Evolutionary conservation across 768 basidiomycete species (phyloP).

Genomic region (Xerocomus potaroensis): DNA sequence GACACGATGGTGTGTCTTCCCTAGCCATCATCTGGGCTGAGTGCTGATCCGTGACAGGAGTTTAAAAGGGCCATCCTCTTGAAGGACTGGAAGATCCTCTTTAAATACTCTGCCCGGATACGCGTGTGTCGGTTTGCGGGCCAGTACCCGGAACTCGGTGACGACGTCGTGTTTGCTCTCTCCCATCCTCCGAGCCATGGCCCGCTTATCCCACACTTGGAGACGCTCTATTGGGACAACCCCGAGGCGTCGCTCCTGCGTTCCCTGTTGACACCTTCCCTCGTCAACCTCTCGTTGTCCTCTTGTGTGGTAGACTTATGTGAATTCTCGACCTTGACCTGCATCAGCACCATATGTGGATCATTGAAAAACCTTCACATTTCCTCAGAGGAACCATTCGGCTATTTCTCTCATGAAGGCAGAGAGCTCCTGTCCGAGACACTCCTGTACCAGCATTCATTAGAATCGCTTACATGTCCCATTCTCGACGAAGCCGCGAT

Average conservation of each 20-base stretch:
- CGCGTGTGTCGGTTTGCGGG: conserved; percentile 12
- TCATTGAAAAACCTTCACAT: conserved; percentile 14
- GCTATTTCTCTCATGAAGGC: conserved; percentile 11
- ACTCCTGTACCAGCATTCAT: conserved; percentile 14
- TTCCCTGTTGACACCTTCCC: conserved; percentile 20
- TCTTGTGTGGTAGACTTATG: conserved; percentile 8
- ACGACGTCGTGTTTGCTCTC: conserved; percentile 23
- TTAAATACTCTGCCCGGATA: conserved; percentile 22
- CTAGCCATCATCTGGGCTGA: conserved; percentile 6
- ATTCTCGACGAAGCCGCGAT: conserved; percentile 20
- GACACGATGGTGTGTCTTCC: conserved; percentile 15
- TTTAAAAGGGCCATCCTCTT: conserved; percentile 25
- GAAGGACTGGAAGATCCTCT: conserved; percentile 28
- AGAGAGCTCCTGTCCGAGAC: conserved; percentile 20
- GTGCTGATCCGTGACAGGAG: conserved; percentile 12
- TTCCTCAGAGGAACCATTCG: not conserved
- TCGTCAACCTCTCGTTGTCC: conserved; percentile 12
- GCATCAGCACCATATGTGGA: conserved; percentile 19
- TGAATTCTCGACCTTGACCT: conserved; percentile 18
- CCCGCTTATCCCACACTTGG: conserved; percentile 22
- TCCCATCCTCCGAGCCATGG: conserved; percentile 19
- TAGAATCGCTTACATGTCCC: conserved; percentile 16
- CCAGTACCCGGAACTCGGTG: conserved; percentile 10
- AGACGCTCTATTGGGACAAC: conserved; percentile 16
- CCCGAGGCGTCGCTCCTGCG: conserved; percentile 17